Evolutionary conservation across 306 rosid species (phyloP).

Genomic region (Trifolium subterraneum): DNA sequence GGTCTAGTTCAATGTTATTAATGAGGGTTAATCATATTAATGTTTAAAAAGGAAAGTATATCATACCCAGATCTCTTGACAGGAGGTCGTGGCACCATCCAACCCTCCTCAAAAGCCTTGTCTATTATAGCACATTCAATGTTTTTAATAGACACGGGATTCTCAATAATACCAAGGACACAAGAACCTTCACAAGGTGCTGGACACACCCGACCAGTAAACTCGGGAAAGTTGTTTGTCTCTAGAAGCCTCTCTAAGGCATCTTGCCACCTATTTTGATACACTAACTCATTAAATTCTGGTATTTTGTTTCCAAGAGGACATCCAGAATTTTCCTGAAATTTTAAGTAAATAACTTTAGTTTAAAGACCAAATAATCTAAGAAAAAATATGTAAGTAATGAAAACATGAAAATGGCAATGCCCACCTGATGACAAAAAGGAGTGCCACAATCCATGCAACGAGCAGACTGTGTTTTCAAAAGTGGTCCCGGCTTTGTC

Average conservation of each 20-base stretch:
- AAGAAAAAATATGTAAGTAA: constrained; percentile 3
- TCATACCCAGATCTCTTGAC: constrained; percentile 81
- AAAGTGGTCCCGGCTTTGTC: constrained; percentile 89
- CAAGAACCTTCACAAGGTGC: constrained; percentile 99
- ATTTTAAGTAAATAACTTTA: constrained; percentile 25
- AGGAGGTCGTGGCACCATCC: constrained; percentile 99
- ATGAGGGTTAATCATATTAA: constrained; percentile 2
- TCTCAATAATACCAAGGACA: constrained; percentile 78
- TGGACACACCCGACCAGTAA: constrained; percentile 99
- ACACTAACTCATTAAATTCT: constrained; percentile 91
- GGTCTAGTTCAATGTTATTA: neutral
- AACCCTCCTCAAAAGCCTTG: constrained; percentile 98
- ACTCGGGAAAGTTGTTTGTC: constrained; percentile 98
- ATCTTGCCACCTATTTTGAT: constrained; percentile 97
- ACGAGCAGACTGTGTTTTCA: constrained; percentile 96
- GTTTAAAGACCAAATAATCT: constrained; percentile 1
- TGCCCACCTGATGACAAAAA: constrained; percentile 92
- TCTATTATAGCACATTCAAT: constrained; percentile 98
- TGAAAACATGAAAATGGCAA: neutral
- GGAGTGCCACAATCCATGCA: constrained; percentile 99
- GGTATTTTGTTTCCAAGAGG: constrained; percentile 99
- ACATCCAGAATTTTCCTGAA: constrained; percentile 95
- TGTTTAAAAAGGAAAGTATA: constrained; percentile 6
- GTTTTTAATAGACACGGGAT: constrained; percentile 89
- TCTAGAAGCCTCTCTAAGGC: constrained; percentile 95